Evolutionary conservation across 1,139 yeast species (phyloP), one percentile per base, ranked within the genome.

Genomic region (Suhomyces kunorum): DNA sequence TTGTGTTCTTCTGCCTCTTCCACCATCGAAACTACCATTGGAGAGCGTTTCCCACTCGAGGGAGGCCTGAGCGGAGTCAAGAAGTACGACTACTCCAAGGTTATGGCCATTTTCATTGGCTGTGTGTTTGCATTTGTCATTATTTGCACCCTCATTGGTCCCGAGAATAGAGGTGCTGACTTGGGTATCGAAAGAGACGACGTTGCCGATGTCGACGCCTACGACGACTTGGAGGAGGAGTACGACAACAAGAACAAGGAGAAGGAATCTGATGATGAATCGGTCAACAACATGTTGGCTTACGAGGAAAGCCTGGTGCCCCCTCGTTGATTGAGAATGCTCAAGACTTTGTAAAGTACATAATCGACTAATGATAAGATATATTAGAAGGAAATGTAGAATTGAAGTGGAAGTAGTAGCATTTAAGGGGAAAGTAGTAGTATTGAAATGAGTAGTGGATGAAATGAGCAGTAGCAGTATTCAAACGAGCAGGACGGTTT

Each of bases 61-160:
- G 44, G 39, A 19, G 40, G 36, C 8, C 2, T 6, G 13, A 14
- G n/a, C 1, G 31, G 15, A 15, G 45, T 9, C 47, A 52, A 34
- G 15, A 37, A 25, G 28, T 59, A 54, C 44, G 58, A 66, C 50
- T 67, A 66, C 48, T 63, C 64, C 14, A 65, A 62, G 55, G 90
- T 85, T 36, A 87, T 87, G 95, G 82, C 89, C 23, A 85, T 87
- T 46, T 85, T 87, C 59, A 77, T 85, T 69, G 94, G 88, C 23
- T 80, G 87, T 54, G 92, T 86, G 12, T 81, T 82, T 54, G 88
- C 66, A 1, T 83, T 74, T 52, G 70, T 83, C 36, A 55, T 85
- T 19, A 26, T 84, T 6, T 66, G 83, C 32, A 66, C 81, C 1
- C 64, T 86, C 43, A 40, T 86, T 23, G 95, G 95, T 3, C 95